These are phyloP conservation scores for Aspergillus sp. DNA, from an alignment of 2,329 filamentous ascomycete genomes.

Conservation along the genomic window DNA sequence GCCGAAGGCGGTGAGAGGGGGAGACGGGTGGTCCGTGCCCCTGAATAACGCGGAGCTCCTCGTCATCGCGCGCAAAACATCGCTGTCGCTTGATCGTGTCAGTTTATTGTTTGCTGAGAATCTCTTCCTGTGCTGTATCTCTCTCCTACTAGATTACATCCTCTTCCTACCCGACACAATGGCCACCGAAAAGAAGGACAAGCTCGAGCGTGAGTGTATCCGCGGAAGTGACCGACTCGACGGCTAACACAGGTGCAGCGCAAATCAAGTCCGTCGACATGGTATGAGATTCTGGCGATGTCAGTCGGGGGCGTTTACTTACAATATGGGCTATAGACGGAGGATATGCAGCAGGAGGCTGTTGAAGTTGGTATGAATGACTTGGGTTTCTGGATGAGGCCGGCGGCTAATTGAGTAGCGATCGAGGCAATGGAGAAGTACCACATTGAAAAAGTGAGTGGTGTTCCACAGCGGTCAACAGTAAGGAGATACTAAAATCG, in stretches of 20 bases:
- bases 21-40: constrained; percentile 24
- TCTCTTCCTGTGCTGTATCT: not conserved
- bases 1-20: constrained; percentile 31
- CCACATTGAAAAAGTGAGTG: constrained; percentile 65
- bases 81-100: not conserved
- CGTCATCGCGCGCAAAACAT: constrained; percentile 7
- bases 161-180: constrained; percentile 22
- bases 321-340: constrained; percentile 60
- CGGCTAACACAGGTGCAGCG: constrained; percentile 53
- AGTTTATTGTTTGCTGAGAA: no score
- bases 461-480: not conserved
- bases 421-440: constrained; percentile 70
- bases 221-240: not conserved
- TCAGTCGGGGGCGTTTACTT: constrained; percentile 12
- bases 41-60: constrained; percentile 10
- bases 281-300: constrained; percentile 55
- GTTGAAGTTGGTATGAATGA: constrained; percentile 81
- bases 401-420: constrained; percentile 47
- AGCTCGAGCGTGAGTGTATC: constrained; percentile 67
- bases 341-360: constrained; percentile 94
- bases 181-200: constrained; percentile 61
- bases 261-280: constrained; percentile 98
- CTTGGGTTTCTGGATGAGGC: not conserved
- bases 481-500: not conserved
- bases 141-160: not conserved